phyloP scores from a whole-genome alignment of 2,329 filamentous ascomycete species.

The Apiospora aurea region DNA sequence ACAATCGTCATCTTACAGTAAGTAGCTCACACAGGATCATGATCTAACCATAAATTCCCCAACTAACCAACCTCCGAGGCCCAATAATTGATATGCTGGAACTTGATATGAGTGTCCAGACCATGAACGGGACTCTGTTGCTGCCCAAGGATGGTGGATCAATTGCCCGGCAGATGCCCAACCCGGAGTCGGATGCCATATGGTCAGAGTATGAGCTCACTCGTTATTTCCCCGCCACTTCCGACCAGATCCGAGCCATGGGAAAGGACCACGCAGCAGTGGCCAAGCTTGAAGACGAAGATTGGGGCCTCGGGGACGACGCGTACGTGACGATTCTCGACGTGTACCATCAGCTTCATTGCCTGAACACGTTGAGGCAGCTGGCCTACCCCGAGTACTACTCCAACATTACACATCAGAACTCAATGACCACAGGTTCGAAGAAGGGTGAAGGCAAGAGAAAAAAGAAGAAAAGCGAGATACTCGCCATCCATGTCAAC shows the following conservation, averaged over 20 bases:
- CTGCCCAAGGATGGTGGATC: slow-evolving; percentile 23
- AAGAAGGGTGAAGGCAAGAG: slow-evolving; percentile 26
- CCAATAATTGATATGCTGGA: slow-evolving; percentile 26
- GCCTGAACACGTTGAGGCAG: slow-evolving; percentile 33
- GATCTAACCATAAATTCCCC: not conserved
- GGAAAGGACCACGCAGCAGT: slow-evolving; percentile 41
- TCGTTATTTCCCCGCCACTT: slow-evolving; percentile 24
- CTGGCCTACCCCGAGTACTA: slow-evolving; percentile 37
- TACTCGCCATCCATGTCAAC: slow-evolving; percentile 40
- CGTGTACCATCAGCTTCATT: slow-evolving; percentile 35
- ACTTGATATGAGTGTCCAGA: slow-evolving; percentile 15
- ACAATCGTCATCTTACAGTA: slow-evolving; percentile 21
- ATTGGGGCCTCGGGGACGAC: slow-evolving; percentile 43
- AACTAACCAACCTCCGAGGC: not conserved
- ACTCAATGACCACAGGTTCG: not conserved
- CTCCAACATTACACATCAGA: slow-evolving; percentile 25
- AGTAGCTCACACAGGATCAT: not conserved
- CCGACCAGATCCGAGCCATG: slow-evolving; percentile 37
- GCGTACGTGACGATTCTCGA: slow-evolving; percentile 40
- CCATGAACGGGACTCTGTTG: slow-evolving; percentile 28
- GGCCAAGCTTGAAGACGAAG: slow-evolving; percentile 39
- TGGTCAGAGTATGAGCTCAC: slow-evolving; percentile 27
- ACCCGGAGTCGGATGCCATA: slow-evolving; percentile 25
- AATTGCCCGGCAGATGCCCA: slow-evolving; percentile 27
- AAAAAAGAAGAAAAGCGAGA: slow-evolving; percentile 29